Evolutionary conservation across 148 eudicot genomes (phyloP), one percentile per base, ranked within the genome.

Genomic region (Cornus suecica): DNA sequence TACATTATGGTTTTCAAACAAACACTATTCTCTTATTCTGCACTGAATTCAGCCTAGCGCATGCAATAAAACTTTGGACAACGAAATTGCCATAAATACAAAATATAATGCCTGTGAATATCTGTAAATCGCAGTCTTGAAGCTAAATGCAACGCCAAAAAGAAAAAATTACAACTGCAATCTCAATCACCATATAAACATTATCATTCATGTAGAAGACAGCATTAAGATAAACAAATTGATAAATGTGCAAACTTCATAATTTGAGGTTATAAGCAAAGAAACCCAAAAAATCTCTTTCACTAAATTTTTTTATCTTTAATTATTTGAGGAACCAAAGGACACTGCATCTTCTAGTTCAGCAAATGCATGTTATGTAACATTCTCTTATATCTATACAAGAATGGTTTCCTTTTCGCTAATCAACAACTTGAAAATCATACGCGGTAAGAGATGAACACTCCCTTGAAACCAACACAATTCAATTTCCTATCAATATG

Each of bases 401-500:
- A 61, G 30, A 72, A 80, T 23, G 30, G 28, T 66, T 65, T 66
- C 51, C 51, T 66, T 66, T 76, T 73, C 69, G 56, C 65, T 76
- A 65, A 81, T 54, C 74, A 54, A 71, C 24, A 68, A 72, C 65
- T 37, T 20, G 28, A 58, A 58, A 58, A 65, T 66, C 71, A 73
- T 62, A 48, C 58, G 25, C 45, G 22, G 61, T 26, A 58, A 37
- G 66, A 72, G 48, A 58, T 72, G 75, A 72, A 66, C 25, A 58
- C 31, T 23, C 24, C 26, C 51, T 31, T 60, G 30, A 72, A 70
- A 42, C 75, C 30, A 52, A 24, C 66, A 72, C 24, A 80, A 64
- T 58, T 22, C 42, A 69, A 86, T 52, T 76, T 68, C 81, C 76
- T 81, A 83, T 67, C 74, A 68, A 73, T 72, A 70, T 72, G 74